Base-by-base conservation (phyloP, 2,329 filamentous ascomycete species). In the Fonsecaea multimorphosa region DNA sequence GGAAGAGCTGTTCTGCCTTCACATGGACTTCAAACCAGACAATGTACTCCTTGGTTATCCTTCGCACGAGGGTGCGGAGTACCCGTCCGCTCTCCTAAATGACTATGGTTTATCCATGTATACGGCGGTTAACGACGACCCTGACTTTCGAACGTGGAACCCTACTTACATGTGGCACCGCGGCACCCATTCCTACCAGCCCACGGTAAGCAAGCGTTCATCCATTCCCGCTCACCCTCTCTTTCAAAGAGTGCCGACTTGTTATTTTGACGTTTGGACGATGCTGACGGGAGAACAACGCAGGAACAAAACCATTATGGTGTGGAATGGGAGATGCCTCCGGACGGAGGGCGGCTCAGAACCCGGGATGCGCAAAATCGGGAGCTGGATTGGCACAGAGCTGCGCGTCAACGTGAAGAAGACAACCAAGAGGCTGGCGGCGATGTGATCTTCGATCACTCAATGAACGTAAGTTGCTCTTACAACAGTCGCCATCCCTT, bases 21-120 rank as follows among this genome's bases (percentile, higher is more conserved):
- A 98, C 80, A 86, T 94, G 79, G 95, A 98, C 78, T 84, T 98
- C 68, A 99, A 98, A 85, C 95, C 95, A 64, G 93, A 97, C 82
- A 98, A 99, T 80, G 91, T 98, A 71, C 83, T 98, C 0, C 84
- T 99, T 12, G 63, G 61, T 19, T 62, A 63, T 38, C 61, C 52
- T 38, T 58, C 52, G 7, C 59, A 55, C 19, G 54, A 62, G 16
- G 56, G 54, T 8, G 53, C 66, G 34, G 64, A 66, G 40, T 68
- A 54, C 14, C 65, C 64, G 16, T 40, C 53, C 27, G 51, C 54
- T 16, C 49, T 59, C 8, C 22, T 64, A 31, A 56, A 58, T 11
- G 67, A 64, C 40, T 68, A 40, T 27, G 66, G 66, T n/a, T 22
- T 63, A 29, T 44, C 62, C 14, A 51, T 32, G 24, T 64, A 64